A percentile compares a stretch with the other conserved stretches of the same genome.
Conservation (phyloP, 805 yeast genomes). For the Starmerella bombi region DNA sequence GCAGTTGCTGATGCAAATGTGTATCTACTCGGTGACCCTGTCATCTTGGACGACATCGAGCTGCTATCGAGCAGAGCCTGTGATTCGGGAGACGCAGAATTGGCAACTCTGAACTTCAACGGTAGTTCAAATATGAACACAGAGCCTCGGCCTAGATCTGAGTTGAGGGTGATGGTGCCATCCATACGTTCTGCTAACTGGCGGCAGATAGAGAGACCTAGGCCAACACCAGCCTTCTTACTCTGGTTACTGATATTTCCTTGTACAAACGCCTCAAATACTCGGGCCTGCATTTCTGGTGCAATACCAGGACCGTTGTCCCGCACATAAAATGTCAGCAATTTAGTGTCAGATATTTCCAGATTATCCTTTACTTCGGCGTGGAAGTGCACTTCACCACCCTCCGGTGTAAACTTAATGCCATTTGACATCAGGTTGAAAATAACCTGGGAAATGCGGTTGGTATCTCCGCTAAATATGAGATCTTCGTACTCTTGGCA, state of each 20-base stretch:
- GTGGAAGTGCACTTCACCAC: slow-evolving; percentile 59
- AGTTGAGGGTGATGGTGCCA: slow-evolving; percentile 64
- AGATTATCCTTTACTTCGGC: slow-evolving; percentile 8
- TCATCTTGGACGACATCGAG: background rate
- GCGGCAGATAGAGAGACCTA: slow-evolving; percentile 78
- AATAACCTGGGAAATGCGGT: slow-evolving; percentile 77
- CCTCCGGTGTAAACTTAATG: slow-evolving; percentile 80
- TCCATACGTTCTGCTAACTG: slow-evolving; percentile 86
- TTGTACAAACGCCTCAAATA: slow-evolving; percentile 92
- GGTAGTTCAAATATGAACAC: slow-evolving; percentile 63
- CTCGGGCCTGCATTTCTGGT: slow-evolving; percentile 61
- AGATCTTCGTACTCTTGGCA: slow-evolving; percentile 32
- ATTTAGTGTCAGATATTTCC: background rate
- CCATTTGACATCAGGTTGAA: slow-evolving; percentile 89
- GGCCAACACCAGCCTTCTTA: slow-evolving; percentile 91
- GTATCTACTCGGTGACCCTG: background rate
- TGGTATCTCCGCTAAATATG: slow-evolving; percentile 74
- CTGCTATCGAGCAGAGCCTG: background rate
- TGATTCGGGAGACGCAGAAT: slow-evolving; percentile 1
- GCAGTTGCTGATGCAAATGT: too few species aligned
- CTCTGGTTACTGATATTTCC: slow-evolving; percentile 90
- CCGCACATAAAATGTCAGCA: slow-evolving; percentile 52
- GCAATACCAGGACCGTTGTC: slow-evolving; percentile 96
- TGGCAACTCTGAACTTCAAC: slow-evolving; percentile 14
- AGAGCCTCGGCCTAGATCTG: slow-evolving; percentile 71